Base-by-base conservation (phyloP, 805 yeast genomes). In the Millerago galiae region DNA sequence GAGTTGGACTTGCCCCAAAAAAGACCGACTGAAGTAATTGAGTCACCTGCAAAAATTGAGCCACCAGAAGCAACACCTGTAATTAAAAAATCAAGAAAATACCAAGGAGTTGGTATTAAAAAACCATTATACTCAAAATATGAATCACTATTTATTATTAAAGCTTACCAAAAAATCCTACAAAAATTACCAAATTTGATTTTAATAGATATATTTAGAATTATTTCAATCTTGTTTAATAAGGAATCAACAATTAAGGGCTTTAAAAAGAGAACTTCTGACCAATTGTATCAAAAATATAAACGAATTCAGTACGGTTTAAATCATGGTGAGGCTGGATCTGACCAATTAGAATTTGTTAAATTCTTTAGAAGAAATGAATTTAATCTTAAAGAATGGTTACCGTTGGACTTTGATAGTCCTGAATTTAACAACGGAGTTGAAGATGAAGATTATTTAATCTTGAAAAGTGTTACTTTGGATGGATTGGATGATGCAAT, bases 271-370 rank as follows among this genome's bases (percentile, higher is more conserved):
- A 39, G 60, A 12, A 53, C 60, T 1, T 45, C 56, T 4, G 60
- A 56, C 39, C 59, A 56, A 34, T 40, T 56, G 10, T 55, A 56
- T 36, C 60, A 56, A 21, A 56, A 56, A 39, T 56, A 55, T 35
- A 56, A 56, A 33, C 43, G 60, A 31, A 49, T 56, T 2, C 56
- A 52, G 27, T 48, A 55, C 30, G 55, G 57, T 4, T 34, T 55
- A 11, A 56, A 53, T 28, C 53, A 53, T 37, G 54, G 55, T 8
- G 59, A 55, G 21, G 24, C 35, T 4, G 40, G 43, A 8, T 41
- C 40, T 10, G 43, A 41, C 8, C 43, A 41, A 15, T 28, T 38
- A 2, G 60, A 55, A 28, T 56, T 49, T 31, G 8, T 29, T 4
- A 46, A 51, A 18, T 52, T 43, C 35, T 55, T 55, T 39, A 48